phyloP scores from a whole-genome alignment of 371 early-diverging fungal genomes.

The Antonospora locustae region DNA sequence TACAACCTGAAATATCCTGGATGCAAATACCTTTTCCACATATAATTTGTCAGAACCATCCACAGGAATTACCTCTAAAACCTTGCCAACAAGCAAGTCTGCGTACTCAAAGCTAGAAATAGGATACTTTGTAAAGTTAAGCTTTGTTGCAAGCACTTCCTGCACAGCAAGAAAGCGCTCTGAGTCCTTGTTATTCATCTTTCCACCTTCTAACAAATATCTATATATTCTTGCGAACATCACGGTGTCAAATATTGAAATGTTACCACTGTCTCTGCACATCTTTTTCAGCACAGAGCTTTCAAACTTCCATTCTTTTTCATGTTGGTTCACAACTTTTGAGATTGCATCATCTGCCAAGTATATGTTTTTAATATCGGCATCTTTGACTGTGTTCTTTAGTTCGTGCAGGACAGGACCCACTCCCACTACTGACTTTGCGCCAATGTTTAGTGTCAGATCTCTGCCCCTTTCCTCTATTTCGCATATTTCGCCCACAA shows the following conservation, averaged over 20 bases:
- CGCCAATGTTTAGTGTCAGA: neutral
- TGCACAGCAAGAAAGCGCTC: conserved; percentile 8
- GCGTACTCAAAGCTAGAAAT: conserved; percentile 45
- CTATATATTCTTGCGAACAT: neutral
- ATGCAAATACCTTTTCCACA: conserved; percentile 46
- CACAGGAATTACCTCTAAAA: conserved; percentile 45
- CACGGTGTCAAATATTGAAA: conserved; percentile 1
- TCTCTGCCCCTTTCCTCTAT: neutral
- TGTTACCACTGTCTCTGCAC: neutral
- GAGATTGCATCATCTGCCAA: neutral
- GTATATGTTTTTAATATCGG: too few relatives aligned
- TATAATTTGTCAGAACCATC: conserved; percentile 51
- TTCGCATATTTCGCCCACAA: neutral
- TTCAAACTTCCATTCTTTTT: neutral
- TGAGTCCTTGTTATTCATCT: conserved; percentile 7
- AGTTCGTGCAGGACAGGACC: neutral
- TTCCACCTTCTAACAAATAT: neutral
- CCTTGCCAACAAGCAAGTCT: conserved; percentile 51
- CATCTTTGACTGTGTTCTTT: too few relatives aligned
- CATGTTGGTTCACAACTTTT: neutral
- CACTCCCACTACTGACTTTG: neutral
- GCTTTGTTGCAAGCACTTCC: neutral
- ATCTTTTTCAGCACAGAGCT: conserved; percentile 4
- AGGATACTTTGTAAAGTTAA: neutral
- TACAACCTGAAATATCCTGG: conserved; percentile 39